Percentiles rank a stretch among this genome's conserved stretches.
phyloP scores from a whole-genome alignment of 1,139 yeast species.

The Scheffersomyces cryptocercus region DNA sequence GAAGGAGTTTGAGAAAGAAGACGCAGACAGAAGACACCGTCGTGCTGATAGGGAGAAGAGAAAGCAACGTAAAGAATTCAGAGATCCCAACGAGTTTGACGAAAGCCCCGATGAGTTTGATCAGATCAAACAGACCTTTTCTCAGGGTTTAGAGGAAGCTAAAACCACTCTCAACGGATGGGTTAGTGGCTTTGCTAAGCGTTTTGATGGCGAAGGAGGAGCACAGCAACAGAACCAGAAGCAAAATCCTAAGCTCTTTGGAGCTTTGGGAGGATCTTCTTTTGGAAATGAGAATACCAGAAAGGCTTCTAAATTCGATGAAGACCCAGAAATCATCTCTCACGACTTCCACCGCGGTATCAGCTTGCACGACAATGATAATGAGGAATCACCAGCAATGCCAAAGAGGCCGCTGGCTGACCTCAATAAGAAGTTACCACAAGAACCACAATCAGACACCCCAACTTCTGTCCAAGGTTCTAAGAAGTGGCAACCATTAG shows the following conservation, averaged over 20 bases:
- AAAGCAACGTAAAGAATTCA: constrained; percentile 17
- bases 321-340: constrained; percentile 53
- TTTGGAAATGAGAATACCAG: constrained; percentile 29
- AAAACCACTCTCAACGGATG: constrained; percentile 75
- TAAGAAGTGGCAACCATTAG: constrained; percentile 64
- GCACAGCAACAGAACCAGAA: constrained; percentile 7
- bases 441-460: constrained; percentile 3
- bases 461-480: constrained; percentile 9
- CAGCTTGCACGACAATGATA: constrained; percentile 48
- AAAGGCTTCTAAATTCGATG: constrained; percentile 46
- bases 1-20: constrained; percentile 60
- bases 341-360: constrained; percentile 60
- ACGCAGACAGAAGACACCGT: constrained; percentile 22
- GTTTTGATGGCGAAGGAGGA: constrained; percentile 33
- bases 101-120: constrained; percentile 68
- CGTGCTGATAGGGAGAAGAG: constrained; percentile 25
- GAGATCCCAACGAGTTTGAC: constrained; percentile 33
- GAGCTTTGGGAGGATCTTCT: constrained; percentile 51
- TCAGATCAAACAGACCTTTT: constrained; percentile 67
- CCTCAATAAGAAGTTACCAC: constrained; percentile 1
- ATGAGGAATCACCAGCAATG: constrained; percentile 45
- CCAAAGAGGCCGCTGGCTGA: constrained; percentile 19
- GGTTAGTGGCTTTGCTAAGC: constrained; percentile 73
- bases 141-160: constrained; percentile 84
- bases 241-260: constrained; percentile 41